Conservation (phyloP, 2,329 filamentous ascomycete genomes). For the Neurospora crassa region DNA sequence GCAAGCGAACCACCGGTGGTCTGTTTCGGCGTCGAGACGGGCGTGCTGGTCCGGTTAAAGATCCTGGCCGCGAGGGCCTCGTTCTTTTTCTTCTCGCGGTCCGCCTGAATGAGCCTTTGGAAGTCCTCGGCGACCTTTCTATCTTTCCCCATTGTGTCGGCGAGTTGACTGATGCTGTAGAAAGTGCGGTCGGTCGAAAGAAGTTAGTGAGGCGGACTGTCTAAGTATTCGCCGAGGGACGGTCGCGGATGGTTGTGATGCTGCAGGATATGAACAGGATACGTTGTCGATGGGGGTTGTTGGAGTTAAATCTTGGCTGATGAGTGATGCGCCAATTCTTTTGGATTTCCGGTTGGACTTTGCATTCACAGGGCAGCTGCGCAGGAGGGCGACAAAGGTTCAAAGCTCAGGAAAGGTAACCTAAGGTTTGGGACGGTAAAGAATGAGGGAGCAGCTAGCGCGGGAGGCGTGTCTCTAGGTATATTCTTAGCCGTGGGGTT, state of each 20-base stretch:
- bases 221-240: neutral
- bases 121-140: neutral
- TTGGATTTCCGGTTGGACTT: neutral
- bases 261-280: neutral
- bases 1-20: conserved; percentile 47
- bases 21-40: conserved; percentile 35
- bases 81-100: conserved; percentile 61
- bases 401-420: neutral
- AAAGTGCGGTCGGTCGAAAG: neutral
- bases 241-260: neutral
- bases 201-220: neutral
- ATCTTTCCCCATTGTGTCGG: neutral
- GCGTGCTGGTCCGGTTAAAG: conserved; percentile 50
- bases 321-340: neutral
- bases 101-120: conserved; percentile 24
- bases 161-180: neutral
- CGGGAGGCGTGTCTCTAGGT: neutral
- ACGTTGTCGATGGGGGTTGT: neutral
- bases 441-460: neutral
- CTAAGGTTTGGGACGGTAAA: neutral
- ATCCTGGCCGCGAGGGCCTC: conserved; percentile 64
- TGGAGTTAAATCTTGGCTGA: neutral
- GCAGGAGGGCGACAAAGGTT: neutral
- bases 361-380: neutral
- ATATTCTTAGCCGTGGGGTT: neutral